Percentiles rank a stretch among this genome's conserved stretches.
phyloP scores from a whole-genome alignment of 2,329 filamentous ascomycete species.

The Graphiopsis chlorocephala region DNA sequence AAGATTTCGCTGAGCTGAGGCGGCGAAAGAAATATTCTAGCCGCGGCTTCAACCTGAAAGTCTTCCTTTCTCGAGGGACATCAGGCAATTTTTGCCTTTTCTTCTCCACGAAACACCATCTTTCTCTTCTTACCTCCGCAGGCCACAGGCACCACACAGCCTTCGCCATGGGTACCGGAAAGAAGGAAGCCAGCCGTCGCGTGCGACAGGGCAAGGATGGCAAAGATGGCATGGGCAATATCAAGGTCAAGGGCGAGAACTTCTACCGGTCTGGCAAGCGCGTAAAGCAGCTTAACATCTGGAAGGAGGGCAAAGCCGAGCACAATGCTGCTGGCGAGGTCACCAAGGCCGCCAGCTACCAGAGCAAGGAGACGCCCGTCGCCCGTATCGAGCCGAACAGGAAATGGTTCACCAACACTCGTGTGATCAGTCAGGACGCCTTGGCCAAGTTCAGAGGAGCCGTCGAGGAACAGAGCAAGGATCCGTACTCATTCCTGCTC shows the following conservation, averaged over 20 bases:
- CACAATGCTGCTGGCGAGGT: slow-evolving; percentile 82
- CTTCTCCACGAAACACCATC: neutral
- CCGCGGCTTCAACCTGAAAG: slow-evolving; percentile 1
- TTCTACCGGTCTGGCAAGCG: slow-evolving; percentile 90
- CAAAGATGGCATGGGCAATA: slow-evolving; percentile 80
- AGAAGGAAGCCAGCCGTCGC: slow-evolving; percentile 84
- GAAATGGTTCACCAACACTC: slow-evolving; percentile 96
- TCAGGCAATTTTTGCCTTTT: slow-evolving; percentile 17
- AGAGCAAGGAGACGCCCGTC: slow-evolving; percentile 75
- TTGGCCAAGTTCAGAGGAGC: slow-evolving; percentile 84
- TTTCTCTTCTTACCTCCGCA: neutral
- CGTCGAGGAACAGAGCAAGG: slow-evolving; percentile 82
- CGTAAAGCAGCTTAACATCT: slow-evolving; percentile 83
- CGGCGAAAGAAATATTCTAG: slow-evolving; percentile 11
- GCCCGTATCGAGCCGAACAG: slow-evolving; percentile 93
- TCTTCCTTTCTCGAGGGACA: slow-evolving; percentile 1
- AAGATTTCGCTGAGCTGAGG: slow-evolving; percentile 1
- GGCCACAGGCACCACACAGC: slow-evolving; percentile 12
- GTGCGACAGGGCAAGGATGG: slow-evolving; percentile 79
- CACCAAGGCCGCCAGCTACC: slow-evolving; percentile 77
- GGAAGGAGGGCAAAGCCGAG: slow-evolving; percentile 80
- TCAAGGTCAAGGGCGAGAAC: slow-evolving; percentile 94
- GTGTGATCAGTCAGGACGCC: slow-evolving; percentile 85
- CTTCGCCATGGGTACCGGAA: slow-evolving; percentile 74
- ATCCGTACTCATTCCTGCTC: slow-evolving; percentile 91